Base-by-base conservation (phyloP, 441 rosid species). In the Brassica balearica region DNA sequence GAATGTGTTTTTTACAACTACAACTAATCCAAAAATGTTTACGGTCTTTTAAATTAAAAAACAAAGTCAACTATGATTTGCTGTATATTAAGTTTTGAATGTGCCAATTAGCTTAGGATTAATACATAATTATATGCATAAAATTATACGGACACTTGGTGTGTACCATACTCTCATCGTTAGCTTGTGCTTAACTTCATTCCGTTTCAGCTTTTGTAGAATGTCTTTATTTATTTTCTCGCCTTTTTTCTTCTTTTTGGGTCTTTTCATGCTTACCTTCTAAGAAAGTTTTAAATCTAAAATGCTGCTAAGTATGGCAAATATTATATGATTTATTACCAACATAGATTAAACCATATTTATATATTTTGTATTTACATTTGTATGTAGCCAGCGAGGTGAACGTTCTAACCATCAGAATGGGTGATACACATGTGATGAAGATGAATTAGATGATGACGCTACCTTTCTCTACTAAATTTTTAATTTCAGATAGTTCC, bases 171-270 rank as follows among this genome's bases (percentile, higher is more conserved):
- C 69, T 65, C 59, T 23, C 65, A 38, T 68, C 22, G 79, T 55
- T 73, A 43, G 79, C 82, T 74, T 80, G 59, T 69, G 79, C 75
- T 43, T 80, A 71, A 80, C 83, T 75, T 71, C 83, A 75, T 76
- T 80, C 83, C 63, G 25, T 8, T 32, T 66, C 80, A 80, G 80
- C 83, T 80, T 80, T 80, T 80, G 64, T 71, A 36, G 80, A 80
- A 80, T 80, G 83, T 80, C 80, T 80, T 80, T 64, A 55, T 69
- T n/a, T 29, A 23, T 56, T 69, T 74, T n/a, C 15, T 20, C 32
- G 7, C 32, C 38, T 79, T 79, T 79, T 38, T 19, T 64, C 69
- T 79, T 20, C 25, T 59, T 71, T 70, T 70, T 32, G 76, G 58
- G 68, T 65, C 82, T 80, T 71, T 75, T 75, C 8, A 80, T 65